phyloP scores from a whole-genome alignment of 495 filamentous ascomycete genomes.

The Tuber microsphaerosporum region DNA sequence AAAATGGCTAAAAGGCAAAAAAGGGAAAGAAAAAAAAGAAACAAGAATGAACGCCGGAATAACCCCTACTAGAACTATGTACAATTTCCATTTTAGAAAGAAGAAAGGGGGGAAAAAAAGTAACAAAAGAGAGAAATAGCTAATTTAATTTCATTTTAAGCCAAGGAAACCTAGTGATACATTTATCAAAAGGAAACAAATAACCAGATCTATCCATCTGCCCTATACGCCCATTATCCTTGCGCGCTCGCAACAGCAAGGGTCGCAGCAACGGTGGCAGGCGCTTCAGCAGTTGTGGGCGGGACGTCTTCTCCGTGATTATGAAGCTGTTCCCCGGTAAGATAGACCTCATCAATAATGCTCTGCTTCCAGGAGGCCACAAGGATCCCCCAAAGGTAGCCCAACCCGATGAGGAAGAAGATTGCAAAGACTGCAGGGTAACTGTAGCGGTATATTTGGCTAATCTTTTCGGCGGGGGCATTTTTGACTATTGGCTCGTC shows the following conservation, averaged over 20 bases:
- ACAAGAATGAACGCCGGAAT: neutral
- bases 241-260: neutral
- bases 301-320: conserved; percentile 62
- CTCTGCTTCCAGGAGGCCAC: conserved; percentile 69
- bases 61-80: neutral
- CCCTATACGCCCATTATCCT: neutral
- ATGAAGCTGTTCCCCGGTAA: conserved; percentile 88
- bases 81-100: neutral
- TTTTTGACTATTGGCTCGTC: conserved; percentile 34
- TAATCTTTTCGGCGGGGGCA: conserved; percentile 37
- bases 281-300: neutral
- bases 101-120: neutral
- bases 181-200: neutral
- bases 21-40: neutral
- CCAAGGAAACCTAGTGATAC: neutral
- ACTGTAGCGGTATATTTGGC: conserved; percentile 57
- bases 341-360: conserved; percentile 88
- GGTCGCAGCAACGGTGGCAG: neutral
- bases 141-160: neutral
- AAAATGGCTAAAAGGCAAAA: neutral
- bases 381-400: conserved; percentile 48
- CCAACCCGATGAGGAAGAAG: conserved; percentile 44
- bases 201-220: neutral
- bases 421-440: conserved; percentile 57
- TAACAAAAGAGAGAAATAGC: neutral